phyloP scores from a whole-genome alignment of 805 yeast genomes.

The Candida ipomoeae region DNA sequence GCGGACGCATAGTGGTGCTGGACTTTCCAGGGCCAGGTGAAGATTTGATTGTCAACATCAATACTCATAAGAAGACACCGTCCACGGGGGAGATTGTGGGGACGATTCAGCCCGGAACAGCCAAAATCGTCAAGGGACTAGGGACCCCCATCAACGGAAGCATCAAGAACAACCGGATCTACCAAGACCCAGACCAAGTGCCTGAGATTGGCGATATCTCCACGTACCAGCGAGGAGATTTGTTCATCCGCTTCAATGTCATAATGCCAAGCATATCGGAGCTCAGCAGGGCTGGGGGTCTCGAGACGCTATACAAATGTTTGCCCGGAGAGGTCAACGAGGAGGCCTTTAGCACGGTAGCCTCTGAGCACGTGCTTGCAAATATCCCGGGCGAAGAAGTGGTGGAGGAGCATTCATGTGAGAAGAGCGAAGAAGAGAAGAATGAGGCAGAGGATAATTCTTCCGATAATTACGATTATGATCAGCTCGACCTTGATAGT shows the following conservation, averaged over 20 bases:
- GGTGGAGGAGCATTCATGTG: neutral
- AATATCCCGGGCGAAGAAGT: conserved; percentile 11
- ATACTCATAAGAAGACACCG: conserved; percentile 30
- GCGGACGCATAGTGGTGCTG: conserved; percentile 44
- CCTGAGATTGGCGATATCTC: conserved; percentile 14
- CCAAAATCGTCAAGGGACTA: conserved; percentile 45
- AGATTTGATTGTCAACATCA: conserved; percentile 27
- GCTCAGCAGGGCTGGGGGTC: conserved; percentile 23
- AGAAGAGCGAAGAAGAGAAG: neutral
- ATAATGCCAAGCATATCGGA: conserved; percentile 29
- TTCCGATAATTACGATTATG: conserved; percentile 14
- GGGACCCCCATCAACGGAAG: conserved; percentile 59
- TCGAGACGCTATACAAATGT: conserved; percentile 17
- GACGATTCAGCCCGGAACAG: conserved; percentile 44
- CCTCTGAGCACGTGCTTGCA: conserved; percentile 10
- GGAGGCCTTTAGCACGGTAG: conserved; percentile 7
- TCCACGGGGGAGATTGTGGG: conserved; percentile 47
- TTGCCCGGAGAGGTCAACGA: conserved; percentile 14
- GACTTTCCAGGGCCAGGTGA: conserved; percentile 33
- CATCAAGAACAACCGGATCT: conserved; percentile 22
- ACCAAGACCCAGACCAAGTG: conserved; percentile 15
- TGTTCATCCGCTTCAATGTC: conserved; percentile 38
- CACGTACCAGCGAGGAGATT: conserved; percentile 30
- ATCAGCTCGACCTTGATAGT: conserved; percentile 13
- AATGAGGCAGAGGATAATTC: conserved; percentile 5